Evolutionary conservation across 1,139 yeast species (phyloP), one percentile per base, ranked within the genome.

Genomic region (Spathaspora sp.): DNA sequence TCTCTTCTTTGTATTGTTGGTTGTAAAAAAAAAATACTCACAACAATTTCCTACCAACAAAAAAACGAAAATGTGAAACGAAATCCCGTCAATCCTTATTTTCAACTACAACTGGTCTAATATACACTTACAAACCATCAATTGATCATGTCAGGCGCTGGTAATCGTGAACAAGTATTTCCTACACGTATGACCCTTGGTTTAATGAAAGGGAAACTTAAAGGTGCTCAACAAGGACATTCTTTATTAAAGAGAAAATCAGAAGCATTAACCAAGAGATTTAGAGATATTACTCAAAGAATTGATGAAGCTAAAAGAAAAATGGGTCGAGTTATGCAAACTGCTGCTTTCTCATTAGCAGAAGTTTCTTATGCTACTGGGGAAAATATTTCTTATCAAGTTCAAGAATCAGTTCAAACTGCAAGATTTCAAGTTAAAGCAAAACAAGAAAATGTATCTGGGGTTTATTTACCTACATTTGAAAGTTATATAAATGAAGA

Each of bases 241-340:
- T 87, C 95, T 18, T 76, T 93, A 56, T 75, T 93, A 68, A 93
- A 93, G 73, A 82, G 98, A 68, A 93, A 93, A 68, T 89, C 97
- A 3, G 99, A 93, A 68, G 99, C 99, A 1, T 78, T 93, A 62
- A 93, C 99, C 38, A 90, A 91, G 65, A 78, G 99, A 60, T 93
- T 93, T 71, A 83, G 99, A 67, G 99, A 93, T 56, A 93, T 93
- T 61, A 90, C 98, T 33, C 87, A 81, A 63, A 76, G 97, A 64
- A 93, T 93, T 61, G 97, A 93, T 65, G 97, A 91, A 56, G 89
- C 98, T 43, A 93, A 93, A 70, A 82, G 93, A 57, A 93, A 91
- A 74, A 93, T 93, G 99, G 99, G 98, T 42, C 78, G 95, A 55
- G 97, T 93, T 39, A 93, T 93, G 98, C 99, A 93, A 65, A 88